Evolutionary conservation across 371 early-diverging fungal species (phyloP).

Genomic region (Smittium culicis): DNA sequence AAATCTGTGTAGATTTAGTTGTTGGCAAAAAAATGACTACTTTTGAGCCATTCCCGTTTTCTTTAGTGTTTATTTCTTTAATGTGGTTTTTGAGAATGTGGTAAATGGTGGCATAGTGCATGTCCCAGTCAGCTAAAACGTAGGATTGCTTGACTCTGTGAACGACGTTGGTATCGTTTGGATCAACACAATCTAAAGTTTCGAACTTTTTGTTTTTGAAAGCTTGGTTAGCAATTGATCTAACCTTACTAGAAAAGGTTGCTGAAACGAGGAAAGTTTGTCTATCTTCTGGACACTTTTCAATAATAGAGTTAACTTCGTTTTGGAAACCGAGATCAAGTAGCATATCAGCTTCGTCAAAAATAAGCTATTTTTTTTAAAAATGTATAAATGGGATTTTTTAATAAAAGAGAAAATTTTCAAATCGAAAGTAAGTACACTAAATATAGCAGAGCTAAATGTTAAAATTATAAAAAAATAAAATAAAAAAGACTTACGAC

Average conservation of each 20-base stretch:
- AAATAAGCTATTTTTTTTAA: conserved; percentile 40
- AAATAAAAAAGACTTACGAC: conserved; percentile 14
- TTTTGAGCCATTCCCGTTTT: conserved; percentile 41
- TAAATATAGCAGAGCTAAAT: too few relatives aligned
- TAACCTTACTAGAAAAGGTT: conserved; percentile 78
- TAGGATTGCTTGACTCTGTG: conserved; percentile 66
- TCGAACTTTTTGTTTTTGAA: conserved; percentile 45
- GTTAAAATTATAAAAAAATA: not conserved
- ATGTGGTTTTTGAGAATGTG: conserved; percentile 44
- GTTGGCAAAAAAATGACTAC: conserved; percentile 86
- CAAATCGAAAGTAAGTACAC: too few relatives aligned
- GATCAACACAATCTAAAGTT: conserved; percentile 52
- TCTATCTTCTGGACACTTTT: conserved; percentile 59
- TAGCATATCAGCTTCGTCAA: conserved; percentile 98
- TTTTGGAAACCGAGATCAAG: conserved; percentile 96
- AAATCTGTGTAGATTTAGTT: conserved; percentile 59
- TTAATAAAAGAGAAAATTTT: too few relatives aligned
- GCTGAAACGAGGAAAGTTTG: conserved; percentile 98
- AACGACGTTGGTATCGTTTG: conserved; percentile 70
- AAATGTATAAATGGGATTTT: not conserved
- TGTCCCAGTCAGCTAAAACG: conserved; percentile 41
- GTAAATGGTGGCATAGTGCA: conserved; percentile 47
- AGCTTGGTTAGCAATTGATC: conserved; percentile 53
- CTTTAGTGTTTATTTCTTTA: conserved; percentile 24
- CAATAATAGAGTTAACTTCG: conserved; percentile 72